Conservation (phyloP, 1,284 basidiomycete species). For the Puccinia polysora region DNA sequence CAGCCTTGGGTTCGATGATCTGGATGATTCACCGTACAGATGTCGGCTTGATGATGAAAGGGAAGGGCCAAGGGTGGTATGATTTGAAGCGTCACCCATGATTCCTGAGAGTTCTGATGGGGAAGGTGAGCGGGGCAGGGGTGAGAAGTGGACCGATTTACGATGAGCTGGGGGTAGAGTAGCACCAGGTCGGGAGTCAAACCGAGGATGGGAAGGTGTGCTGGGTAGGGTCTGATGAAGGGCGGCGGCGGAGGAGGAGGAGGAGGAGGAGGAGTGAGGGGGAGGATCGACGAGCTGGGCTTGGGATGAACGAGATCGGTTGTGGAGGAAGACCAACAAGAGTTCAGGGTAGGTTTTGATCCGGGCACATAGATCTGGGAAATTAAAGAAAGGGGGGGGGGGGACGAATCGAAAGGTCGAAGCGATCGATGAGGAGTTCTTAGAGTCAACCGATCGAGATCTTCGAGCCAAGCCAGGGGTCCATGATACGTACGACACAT, state of each 20-base stretch:
- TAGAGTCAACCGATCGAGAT: no score
- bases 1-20: conserved; percentile 13
- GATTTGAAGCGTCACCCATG: conserved; percentile 53
- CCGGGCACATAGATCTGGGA: conserved; percentile 72
- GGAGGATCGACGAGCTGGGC: conserved; percentile 45
- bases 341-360: conserved; percentile 83
- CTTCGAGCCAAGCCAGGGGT: no score
- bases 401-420: not conserved
- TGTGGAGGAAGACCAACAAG: conserved; percentile 91
- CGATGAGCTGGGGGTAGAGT: conserved; percentile 38
- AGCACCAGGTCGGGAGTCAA: conserved; percentile 58
- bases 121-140: conserved; percentile 14
- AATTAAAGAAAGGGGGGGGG: not conserved
- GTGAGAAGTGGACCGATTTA: conserved; percentile 44
- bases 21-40: not conserved
- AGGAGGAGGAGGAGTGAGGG: conserved; percentile 45
- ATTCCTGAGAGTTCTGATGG: conserved; percentile 59
- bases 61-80: conserved; percentile 58
- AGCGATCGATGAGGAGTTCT: not conserved
- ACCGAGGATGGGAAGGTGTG: conserved; percentile 63
- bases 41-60: conserved; percentile 34
- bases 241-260: conserved; percentile 70
- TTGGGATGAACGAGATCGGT: conserved; percentile 58
- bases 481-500: conserved; percentile 59
- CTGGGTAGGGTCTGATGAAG: conserved; percentile 62